Base-by-base conservation (phyloP, 805 yeast species). In the Ogataea zsoltii region DNA sequence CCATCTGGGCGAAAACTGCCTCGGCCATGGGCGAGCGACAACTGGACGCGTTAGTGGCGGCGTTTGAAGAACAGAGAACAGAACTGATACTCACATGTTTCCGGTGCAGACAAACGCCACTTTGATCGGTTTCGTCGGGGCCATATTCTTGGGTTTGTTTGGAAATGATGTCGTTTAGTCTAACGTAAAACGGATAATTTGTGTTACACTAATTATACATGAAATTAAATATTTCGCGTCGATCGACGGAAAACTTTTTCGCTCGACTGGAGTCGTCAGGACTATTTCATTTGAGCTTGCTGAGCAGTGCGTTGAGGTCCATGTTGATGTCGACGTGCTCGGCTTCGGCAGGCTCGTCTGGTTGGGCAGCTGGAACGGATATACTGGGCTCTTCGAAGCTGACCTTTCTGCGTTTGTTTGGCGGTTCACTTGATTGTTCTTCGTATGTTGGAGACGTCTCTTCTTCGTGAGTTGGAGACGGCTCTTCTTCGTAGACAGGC, bases 1-100 rank as follows among this genome's bases (percentile, higher is more conserved):
- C 95, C 13, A 71, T 69, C 47, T 87, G 80, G 38, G 71, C 73
- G 67, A 91, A 89, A 1, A 90, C 88, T 0, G 97, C 97, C 61
- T 92, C 97, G 0, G 98, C 97, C 98, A 91, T 92, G 12, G 98
- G 98, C 2, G 97, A 89, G 39, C 97, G 91, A 61, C 97, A 90
- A 17, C 87, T 82, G 30, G 4, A n/a, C 15, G 36, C 23, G 42
- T 33, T 36, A 39, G 23, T 32, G 13, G 21, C 21, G 12, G 7
- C n/a, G 9, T n/a, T n/a, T n/a, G 19, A 48, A 7, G 21, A 31
- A 18, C 6, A 1, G 17, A 4, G 18, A 12, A 6, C 3, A 10
- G 16, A 4, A 13, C 31, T 9, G 16, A 25, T 18, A 72, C 86
- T 54, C 71, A 82, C 84, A 88, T 88, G 65, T 91, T 91, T 3